A percentile compares a stretch with the other conserved stretches of the same genome.
Evolutionary conservation across 805 yeast genomes (phyloP).

Genomic region (Spathaspora gorwiae): DNA sequence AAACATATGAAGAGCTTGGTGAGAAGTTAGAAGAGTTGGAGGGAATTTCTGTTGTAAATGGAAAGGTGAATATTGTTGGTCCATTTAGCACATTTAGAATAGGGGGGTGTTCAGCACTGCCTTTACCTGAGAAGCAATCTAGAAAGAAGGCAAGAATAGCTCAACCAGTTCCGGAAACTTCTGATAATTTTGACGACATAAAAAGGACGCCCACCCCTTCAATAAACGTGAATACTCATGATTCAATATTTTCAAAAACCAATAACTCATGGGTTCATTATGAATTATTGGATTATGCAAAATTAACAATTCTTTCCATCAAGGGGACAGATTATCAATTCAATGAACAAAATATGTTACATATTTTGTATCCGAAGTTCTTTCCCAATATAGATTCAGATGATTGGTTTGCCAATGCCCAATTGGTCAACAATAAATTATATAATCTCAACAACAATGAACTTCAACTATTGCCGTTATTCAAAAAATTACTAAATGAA

Average conservation of each 20-base stretch:
- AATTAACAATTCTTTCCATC: slow-evolving; percentile 37
- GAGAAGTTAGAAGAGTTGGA: slow-evolving; percentile 31
- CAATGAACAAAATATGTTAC: slow-evolving; percentile 40
- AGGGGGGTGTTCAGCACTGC: neutral
- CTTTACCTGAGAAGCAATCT: neutral
- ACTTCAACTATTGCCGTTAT: slow-evolving; percentile 14
- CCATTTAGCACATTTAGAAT: slow-evolving; percentile 21
- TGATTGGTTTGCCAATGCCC: slow-evolving; percentile 31
- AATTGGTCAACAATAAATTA: slow-evolving; percentile 8
- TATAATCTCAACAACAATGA: slow-evolving; percentile 3
- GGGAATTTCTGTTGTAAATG: slow-evolving; percentile 6
- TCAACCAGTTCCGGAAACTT: neutral
- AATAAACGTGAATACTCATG: neutral
- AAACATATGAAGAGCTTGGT: slow-evolving; percentile 37
- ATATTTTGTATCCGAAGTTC: slow-evolving; percentile 41
- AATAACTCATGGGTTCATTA: slow-evolving; percentile 32
- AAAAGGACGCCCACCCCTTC: neutral
- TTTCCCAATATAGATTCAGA: slow-evolving; percentile 40
- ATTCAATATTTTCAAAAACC: slow-evolving; percentile 19
- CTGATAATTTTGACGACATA: neutral
- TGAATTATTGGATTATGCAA: slow-evolving; percentile 31
- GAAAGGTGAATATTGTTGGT: slow-evolving; percentile 12
- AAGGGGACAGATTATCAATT: slow-evolving; percentile 34
- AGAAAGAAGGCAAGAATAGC: neutral
- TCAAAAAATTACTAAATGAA: slow-evolving; percentile 14